Evolutionary conservation across 352 stramenopile species (phyloP).

Genomic region (Globisporangium sylvaticum): DNA sequence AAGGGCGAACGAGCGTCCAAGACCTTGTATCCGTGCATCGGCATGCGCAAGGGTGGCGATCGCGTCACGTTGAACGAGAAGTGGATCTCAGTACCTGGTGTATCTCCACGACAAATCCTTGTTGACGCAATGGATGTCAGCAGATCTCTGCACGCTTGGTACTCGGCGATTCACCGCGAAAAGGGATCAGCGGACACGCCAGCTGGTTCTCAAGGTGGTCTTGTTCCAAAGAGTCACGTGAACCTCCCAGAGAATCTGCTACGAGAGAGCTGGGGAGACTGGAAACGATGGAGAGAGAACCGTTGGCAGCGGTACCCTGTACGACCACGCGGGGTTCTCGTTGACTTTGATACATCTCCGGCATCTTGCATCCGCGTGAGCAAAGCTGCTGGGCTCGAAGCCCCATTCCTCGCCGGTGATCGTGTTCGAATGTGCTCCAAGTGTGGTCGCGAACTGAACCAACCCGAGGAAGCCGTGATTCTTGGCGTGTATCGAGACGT

Average conservation of each 20-base stretch:
- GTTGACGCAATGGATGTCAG: conserved; percentile 89
- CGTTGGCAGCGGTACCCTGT: conserved; percentile 79
- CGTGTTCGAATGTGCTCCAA: conserved; percentile 92
- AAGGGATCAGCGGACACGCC: conserved; percentile 13
- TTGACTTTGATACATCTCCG: conserved; percentile 93
- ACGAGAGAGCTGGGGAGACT: conserved; percentile 74
- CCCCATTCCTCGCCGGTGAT: conserved; percentile 92
- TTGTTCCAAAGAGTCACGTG: conserved; percentile 17
- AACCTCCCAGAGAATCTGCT: conserved; percentile 59
- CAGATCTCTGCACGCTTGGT: conserved; percentile 85
- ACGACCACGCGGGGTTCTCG: conserved; percentile 83
- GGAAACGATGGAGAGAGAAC: conserved; percentile 81
- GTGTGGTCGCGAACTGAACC: conserved; percentile 92
- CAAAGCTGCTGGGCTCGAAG: conserved; percentile 82
- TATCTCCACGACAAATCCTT: conserved; percentile 68
- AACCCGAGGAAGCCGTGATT: conserved; percentile 95
- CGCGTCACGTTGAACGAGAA: conserved; percentile 95
- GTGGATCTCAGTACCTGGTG: conserved; percentile 87
- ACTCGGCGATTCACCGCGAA: conserved; percentile 44
- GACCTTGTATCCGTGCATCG: conserved; percentile 95
- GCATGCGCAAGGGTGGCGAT: conserved; percentile 93
- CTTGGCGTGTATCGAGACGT: conserved; percentile 90
- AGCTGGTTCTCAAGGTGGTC: conserved; percentile 2
- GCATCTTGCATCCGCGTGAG: conserved; percentile 87
- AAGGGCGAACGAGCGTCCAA: conserved; percentile 79